Base-by-base conservation (phyloP, 2,329 filamentous ascomycete genomes). In the Cladophialophora immunda region DNA sequence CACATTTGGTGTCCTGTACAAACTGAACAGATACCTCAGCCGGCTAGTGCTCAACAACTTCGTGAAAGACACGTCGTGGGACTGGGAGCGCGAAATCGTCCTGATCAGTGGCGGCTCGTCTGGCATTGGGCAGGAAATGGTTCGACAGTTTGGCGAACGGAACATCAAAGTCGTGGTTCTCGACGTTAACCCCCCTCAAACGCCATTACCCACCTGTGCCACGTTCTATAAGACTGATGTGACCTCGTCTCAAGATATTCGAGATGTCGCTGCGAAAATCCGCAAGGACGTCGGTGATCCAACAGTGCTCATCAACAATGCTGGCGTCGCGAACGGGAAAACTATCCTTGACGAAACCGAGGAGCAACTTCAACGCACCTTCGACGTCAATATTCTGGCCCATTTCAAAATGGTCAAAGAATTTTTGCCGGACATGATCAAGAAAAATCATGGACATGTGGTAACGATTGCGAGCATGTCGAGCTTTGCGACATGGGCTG, bases 391-490 rank as follows among this genome's bases (percentile, higher is more conserved):
- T 78, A 82, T 87, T 0, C 76, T 92, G 38, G 82, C 88, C 2
- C 90, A 90, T 78, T 91, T 87, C 81, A 89, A 84, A 81, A 83
- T 88, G 17, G 78, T 84, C 3, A 85, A 87, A 74, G 84, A 89
- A 63, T 92, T 92, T 77, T 79, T 93, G 1, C 90, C 90, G 0
- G 74, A 79, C 70, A 90, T 93, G 84, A 77, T 90, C 58, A 74
- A 78, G 6, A 74, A 74, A 15, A 88, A 92, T 79, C 90, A 92
- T 78, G 90, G 91, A 66, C 90, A 90, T 83, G 77, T 93, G 47
- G 88, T 92, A 22, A 92, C 88, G 0, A 84, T 93, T 25, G 87
- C 90, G n/a, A 88, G 85, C 2, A 81, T 87, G 47, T 89, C 90
- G 0, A 84, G 85, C 11, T 91, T 86, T 78, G 71, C 87, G 4